These are phyloP conservation scores for Cryptococcus hybrid DNA, from an alignment of 1,284 basidiomycete genomes.

Conservation along the genomic window DNA sequence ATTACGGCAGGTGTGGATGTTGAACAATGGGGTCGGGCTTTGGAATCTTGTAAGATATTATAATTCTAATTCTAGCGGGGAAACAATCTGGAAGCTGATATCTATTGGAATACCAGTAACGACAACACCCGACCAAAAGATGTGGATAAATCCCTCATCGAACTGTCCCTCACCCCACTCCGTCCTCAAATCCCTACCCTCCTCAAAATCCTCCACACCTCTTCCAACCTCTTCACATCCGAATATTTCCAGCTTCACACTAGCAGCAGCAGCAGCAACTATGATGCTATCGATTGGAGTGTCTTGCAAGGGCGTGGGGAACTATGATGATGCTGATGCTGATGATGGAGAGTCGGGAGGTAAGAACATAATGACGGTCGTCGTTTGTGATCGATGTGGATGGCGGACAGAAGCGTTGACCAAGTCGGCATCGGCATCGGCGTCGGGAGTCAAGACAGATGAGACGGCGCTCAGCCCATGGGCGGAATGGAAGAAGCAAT, in stretches of 20 bases:
- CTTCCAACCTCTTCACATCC: slow-evolving; percentile 26
- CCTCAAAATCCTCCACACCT: slow-evolving; percentile 19
- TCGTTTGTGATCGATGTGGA: slow-evolving; percentile 29
- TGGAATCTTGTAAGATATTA: slow-evolving; percentile 19
- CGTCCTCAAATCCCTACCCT: slow-evolving; percentile 9
- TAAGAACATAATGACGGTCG: background rate
- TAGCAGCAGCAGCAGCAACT: background rate
- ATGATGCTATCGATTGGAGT: slow-evolving; percentile 3
- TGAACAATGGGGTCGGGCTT: slow-evolving; percentile 27
- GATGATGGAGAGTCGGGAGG: background rate
- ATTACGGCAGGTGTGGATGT: slow-evolving; percentile 27
- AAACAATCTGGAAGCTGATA: background rate
- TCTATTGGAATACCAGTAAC: background rate
- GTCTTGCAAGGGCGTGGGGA: background rate
- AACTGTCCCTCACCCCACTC: slow-evolving; percentile 1
- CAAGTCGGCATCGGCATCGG: background rate
- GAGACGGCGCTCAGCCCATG: slow-evolving; percentile 2
- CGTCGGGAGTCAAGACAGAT: background rate
- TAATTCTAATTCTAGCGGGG: background rate
- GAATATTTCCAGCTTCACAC: background rate
- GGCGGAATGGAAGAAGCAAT: slow-evolving; percentile 9
- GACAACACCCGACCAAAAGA: slow-evolving; percentile 6
- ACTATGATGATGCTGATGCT: too few species aligned
- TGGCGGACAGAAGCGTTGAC: slow-evolving; percentile 14
- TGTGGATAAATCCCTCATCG: background rate